A percentile compares a stretch with the other conserved stretches of the same genome.
Conservation (phyloP, 2,329 filamentous ascomycete species). For the Alternaria hordeiaustralica region DNA sequence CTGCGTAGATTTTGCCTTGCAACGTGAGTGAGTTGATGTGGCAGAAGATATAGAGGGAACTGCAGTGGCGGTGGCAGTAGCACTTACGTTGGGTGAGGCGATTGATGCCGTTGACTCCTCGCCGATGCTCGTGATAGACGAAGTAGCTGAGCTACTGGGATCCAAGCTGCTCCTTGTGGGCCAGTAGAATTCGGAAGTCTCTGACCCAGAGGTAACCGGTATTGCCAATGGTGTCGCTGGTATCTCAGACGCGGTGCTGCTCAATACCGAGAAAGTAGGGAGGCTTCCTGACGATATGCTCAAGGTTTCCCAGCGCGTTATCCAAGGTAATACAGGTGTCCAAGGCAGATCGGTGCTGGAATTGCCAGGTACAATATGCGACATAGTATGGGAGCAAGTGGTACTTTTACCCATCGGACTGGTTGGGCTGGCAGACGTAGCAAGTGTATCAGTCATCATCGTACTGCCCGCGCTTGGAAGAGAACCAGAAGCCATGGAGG, state of each 20-base stretch:
- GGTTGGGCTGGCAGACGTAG: background rate
- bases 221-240: background rate
- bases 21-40: background rate
- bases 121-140: background rate
- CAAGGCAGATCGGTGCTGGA: background rate
- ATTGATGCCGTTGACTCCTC: background rate
- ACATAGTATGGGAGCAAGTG: conserved; percentile 1
- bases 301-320: background rate
- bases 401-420: background rate
- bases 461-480: background rate
- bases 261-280: background rate
- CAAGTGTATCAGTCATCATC: background rate
- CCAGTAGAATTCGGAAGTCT: background rate
- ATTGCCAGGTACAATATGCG: background rate
- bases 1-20: background rate
- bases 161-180: background rate
- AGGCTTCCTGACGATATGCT: background rate
- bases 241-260: background rate
- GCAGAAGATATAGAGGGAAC: background rate
- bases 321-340: background rate
- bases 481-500: background rate
- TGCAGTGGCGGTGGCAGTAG: background rate
- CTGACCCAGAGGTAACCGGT: background rate
- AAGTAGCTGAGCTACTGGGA: background rate
- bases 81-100: background rate